phyloP scores from a whole-genome alignment of 352 stramenopile genomes.

The Globisporangium carolinianum region DNA sequence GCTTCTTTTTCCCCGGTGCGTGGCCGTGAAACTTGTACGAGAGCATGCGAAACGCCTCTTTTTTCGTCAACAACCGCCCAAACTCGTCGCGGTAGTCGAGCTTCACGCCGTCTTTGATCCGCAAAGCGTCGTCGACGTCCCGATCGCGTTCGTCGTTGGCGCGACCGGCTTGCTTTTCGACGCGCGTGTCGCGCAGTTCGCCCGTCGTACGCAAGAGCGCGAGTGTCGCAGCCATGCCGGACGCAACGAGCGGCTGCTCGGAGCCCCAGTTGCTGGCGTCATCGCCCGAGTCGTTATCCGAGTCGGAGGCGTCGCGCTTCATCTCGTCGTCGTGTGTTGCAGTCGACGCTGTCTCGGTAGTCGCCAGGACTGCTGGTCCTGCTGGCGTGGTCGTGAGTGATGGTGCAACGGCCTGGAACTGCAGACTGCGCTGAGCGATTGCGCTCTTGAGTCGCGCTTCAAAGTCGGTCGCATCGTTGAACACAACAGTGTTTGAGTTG shows the following conservation, averaged over 20 bases:
- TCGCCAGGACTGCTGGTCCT: neutral
- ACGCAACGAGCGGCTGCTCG: slow-evolving; percentile 76
- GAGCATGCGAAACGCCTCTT: slow-evolving; percentile 96
- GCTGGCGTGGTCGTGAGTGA: neutral
- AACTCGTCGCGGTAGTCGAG: slow-evolving; percentile 98
- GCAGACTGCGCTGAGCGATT: slow-evolving; percentile 60
- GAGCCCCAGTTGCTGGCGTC: slow-evolving; percentile 67
- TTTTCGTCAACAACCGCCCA: slow-evolving; percentile 94
- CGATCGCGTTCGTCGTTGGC: slow-evolving; percentile 94
- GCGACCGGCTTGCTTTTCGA: slow-evolving; percentile 89
- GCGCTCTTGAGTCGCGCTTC: slow-evolving; percentile 65
- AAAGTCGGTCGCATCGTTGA: slow-evolving; percentile 84
- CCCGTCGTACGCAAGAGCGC: slow-evolving; percentile 90
- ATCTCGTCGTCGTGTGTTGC: slow-evolving; percentile 21
- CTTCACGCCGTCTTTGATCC: slow-evolving; percentile 79
- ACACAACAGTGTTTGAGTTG: slow-evolving; percentile 48
- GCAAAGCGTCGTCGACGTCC: slow-evolving; percentile 85
- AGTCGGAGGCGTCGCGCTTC: slow-evolving; percentile 22
- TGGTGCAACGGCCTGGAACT: slow-evolving; percentile 30
- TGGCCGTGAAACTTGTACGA: slow-evolving; percentile 99
- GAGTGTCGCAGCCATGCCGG: slow-evolving; percentile 90
- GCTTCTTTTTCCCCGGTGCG: slow-evolving; percentile 95
- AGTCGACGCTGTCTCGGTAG: too few species aligned
- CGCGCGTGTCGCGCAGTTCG: slow-evolving; percentile 84
- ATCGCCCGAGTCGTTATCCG: slow-evolving; percentile 36